phyloP scores from a whole-genome alignment of 31 red algal genomes.

The Bonnemaisonia californica region DNA sequence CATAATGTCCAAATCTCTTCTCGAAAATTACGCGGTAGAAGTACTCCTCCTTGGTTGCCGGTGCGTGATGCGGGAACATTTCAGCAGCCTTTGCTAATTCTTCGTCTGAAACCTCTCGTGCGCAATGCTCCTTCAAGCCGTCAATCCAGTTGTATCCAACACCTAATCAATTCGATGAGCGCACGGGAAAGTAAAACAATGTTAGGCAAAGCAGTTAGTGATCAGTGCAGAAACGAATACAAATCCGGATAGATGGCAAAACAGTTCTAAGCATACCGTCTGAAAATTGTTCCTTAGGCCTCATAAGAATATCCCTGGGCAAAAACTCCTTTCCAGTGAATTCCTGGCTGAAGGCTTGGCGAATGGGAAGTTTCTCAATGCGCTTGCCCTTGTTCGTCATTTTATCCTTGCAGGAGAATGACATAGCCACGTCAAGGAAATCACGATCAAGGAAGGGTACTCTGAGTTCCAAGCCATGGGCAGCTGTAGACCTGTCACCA shows the following conservation, averaged over 20 bases:
- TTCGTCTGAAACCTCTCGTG: conserved; percentile 72
- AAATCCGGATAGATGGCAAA: conserved; percentile 20
- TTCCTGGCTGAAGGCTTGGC: conserved; percentile 86
- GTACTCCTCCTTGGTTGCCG: conserved; percentile 90
- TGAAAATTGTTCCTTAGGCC: conserved; percentile 96
- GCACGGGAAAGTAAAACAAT: background rate
- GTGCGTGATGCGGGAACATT: conserved; percentile 88
- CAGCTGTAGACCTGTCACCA: conserved; percentile 86
- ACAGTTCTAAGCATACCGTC: conserved; percentile 60
- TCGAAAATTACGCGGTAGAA: conserved; percentile 91
- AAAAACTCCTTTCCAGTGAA: conserved; percentile 71
- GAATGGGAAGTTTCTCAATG: conserved; percentile 94
- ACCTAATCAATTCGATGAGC: conserved; percentile 10
- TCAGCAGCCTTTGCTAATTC: conserved; percentile 57
- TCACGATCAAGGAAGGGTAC: conserved; percentile 97
- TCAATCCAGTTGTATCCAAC: conserved; percentile 99
- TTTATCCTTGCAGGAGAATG: conserved; percentile 80
- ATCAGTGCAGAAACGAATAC: too few species aligned
- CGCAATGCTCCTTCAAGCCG: conserved; percentile 86
- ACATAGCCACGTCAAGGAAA: conserved; percentile 89
- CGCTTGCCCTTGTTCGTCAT: conserved; percentile 75
- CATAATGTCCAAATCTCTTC: conserved; percentile 75
- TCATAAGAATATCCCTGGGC: conserved; percentile 88
- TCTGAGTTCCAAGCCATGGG: conserved; percentile 90
- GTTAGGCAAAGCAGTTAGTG: too few species aligned